phyloP scores from a whole-genome alignment of 208 protist genomes.

The Crithidia mellificae region DNA sequence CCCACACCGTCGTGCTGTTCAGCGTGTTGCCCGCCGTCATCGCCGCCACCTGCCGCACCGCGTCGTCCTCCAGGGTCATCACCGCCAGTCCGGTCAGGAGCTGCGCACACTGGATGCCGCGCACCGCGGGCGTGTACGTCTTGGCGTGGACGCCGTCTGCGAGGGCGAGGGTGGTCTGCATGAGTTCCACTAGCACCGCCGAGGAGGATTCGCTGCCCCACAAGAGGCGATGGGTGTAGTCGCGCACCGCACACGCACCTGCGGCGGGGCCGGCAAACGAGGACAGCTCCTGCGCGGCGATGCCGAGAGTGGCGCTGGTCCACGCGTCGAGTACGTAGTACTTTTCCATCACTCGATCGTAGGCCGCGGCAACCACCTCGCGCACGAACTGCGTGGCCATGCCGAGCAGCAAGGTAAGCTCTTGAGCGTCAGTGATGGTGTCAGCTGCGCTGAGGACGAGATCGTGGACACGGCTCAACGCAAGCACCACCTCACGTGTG shows the following conservation, averaged over 20 bases:
- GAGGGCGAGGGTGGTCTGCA: constrained; percentile 7
- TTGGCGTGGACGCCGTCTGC: constrained; percentile 22
- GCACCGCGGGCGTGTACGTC: constrained; percentile 6
- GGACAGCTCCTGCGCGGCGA: neutral
- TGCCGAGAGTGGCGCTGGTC: constrained; percentile 24
- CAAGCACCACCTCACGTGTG: constrained; percentile 26
- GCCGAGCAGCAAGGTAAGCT: constrained; percentile 15
- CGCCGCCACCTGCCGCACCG: constrained; percentile 19
- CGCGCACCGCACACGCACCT: neutral
- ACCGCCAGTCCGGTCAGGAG: constrained; percentile 20
- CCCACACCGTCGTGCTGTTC: constrained; percentile 11
- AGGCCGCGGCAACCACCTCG: constrained; percentile 15
- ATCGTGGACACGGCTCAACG: constrained; percentile 14
- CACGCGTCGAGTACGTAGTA: constrained; percentile 24
- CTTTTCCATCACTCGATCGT: constrained; percentile 34
- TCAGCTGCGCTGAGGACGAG: constrained; percentile 7
- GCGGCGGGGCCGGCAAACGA: constrained; percentile 8
- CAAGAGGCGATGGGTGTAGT: constrained; percentile 17
- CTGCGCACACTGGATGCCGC: constrained; percentile 30
- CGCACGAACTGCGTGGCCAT: constrained; percentile 15
- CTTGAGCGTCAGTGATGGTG: neutral
- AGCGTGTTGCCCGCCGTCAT: constrained; percentile 10
- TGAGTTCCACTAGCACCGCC: constrained; percentile 1
- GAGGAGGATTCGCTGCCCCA: constrained; percentile 13
- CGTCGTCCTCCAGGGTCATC: constrained; percentile 34